Percentiles rank a stretch among this genome's conserved stretches.
phyloP scores from a whole-genome alignment of 495 filamentous ascomycete species.

The Elasticomyces elasticus region DNA sequence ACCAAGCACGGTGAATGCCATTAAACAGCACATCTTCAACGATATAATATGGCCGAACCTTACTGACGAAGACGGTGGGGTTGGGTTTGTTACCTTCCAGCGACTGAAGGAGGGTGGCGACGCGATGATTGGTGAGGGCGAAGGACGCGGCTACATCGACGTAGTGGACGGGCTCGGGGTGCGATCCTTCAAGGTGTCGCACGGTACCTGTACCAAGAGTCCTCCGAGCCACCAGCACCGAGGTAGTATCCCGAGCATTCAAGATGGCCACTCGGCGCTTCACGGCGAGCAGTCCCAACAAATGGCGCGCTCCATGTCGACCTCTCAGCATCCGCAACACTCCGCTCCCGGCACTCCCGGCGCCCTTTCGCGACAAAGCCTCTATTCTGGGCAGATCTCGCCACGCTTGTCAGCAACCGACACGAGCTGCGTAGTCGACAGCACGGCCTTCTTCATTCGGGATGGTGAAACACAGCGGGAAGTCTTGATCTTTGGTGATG shows the following conservation, averaged over 20 bases:
- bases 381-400: slow-evolving; percentile 7
- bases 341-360: slow-evolving; percentile 25
- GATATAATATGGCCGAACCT: slow-evolving; percentile 97
- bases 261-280: slow-evolving; percentile 41
- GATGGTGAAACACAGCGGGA: slow-evolving; percentile 48
- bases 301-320: slow-evolving; percentile 9
- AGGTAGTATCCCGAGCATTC: slow-evolving; percentile 27
- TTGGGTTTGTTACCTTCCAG: slow-evolving; percentile 83
- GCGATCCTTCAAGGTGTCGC: slow-evolving; percentile 68
- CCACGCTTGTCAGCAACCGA: slow-evolving; percentile 5
- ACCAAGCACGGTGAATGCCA: slow-evolving; percentile 71
- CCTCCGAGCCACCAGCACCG: slow-evolving; percentile 34
- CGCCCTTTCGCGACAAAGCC: slow-evolving; percentile 7
- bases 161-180: slow-evolving; percentile 72
- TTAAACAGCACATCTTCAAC: slow-evolving; percentile 94
- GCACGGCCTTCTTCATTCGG: slow-evolving; percentile 84
- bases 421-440: slow-evolving; percentile 45
- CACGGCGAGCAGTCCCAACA: slow-evolving; percentile 23
- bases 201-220: slow-evolving; percentile 74
- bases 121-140: slow-evolving; percentile 63
- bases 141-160: slow-evolving; percentile 69
- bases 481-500: slow-evolving; percentile 87
- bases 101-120: slow-evolving; percentile 82
- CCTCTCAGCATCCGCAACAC: slow-evolving; percentile 6
- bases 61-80: slow-evolving; percentile 89